Base-by-base conservation (phyloP, 140 eudicot species). In the Oenanthe javanica region DNA sequence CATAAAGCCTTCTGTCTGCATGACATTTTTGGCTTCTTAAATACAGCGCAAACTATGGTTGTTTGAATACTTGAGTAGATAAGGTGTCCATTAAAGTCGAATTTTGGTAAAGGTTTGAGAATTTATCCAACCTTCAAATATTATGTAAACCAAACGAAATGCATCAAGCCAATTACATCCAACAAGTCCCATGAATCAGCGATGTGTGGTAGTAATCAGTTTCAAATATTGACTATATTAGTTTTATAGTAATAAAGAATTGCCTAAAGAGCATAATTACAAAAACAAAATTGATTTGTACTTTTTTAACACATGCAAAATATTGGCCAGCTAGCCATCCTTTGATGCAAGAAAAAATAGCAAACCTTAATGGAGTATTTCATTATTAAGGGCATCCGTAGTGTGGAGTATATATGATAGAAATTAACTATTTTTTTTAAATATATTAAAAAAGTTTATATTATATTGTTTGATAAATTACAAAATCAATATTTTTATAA, bases 131-230 rank as follows among this genome's bases (percentile, higher is more conserved):
- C 72, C 19, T 66, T 19, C 72, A 66, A 6, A 66, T 66, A 95
- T 91, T 52, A 97, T 92, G 97, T 95, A 95, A 66, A 90, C 97
- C 81, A 95, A 84, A 46, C 97, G 96, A 81, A 95, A 81, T 38
- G 99, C 98, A 86, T 95, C 99, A 47, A 93, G 87, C 99, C 99
- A 92, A 42, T 92, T 36, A 36, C 88, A 77, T 95, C 99, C 85
- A 89, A 82, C 74, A 86, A 86, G 76, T 95, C 99, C 93, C 99
- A 91, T 25, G 99, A 88, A 84, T 95, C 99, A 79, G 97, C 96
- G 84, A 95, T 83, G 97, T 92, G 89, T 69, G 73, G 46, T 67
- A 13, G 73, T 18, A 47, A 40, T 36, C 40, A 36, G 40, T 36
- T 6, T 38, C 49, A 72, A 19, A 40, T 72, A 43, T 45, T 19